A percentile compares a stretch with the other conserved stretches of the same genome.
These are phyloP conservation scores for Yarrowia galli DNA, from an alignment of 1,139 yeast species.

Conservation along the genomic window DNA sequence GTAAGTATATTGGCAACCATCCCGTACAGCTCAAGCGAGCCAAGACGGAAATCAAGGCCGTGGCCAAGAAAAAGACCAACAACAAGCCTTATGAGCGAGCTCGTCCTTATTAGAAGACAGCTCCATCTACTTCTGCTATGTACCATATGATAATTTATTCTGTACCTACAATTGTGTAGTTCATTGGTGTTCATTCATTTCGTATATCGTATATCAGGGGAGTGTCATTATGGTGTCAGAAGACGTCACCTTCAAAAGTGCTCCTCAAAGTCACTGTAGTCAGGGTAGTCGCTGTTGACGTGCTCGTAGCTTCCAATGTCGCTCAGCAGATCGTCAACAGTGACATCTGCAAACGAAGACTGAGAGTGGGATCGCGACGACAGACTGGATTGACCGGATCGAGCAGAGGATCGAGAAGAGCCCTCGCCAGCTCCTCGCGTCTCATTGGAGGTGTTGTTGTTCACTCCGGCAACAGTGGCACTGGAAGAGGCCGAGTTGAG, in stretches of 20 bases:
- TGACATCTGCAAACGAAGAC: constrained; percentile 25
- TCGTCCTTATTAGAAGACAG: neutral
- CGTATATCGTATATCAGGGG: no score
- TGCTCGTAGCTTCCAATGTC: constrained; percentile 23
- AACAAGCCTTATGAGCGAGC: constrained; percentile 11
- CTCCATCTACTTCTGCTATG: neutral
- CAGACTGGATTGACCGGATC: neutral
- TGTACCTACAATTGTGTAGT: no score
- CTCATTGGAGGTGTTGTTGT: neutral
- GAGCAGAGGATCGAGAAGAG: neutral
- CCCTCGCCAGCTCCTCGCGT: neutral
- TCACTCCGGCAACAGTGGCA: neutral
- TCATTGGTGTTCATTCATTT: no score
- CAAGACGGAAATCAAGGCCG: constrained; percentile 57
- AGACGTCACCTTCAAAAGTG: neutral
- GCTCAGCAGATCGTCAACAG: constrained; percentile 4
- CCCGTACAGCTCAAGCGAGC: constrained; percentile 77
- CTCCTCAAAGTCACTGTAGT: constrained; percentile 22
- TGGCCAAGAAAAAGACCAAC: constrained; percentile 41
- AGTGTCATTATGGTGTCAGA: no score
- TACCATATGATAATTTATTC: neutral
- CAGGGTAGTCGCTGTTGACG: constrained; percentile 18
- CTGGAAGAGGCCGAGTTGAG: constrained; percentile 4
- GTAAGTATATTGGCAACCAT: constrained; percentile 75
- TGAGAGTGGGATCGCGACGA: constrained; percentile 24